Evolutionary conservation across 305 asterid genomes (phyloP).

Genomic region (Andrographis paniculata): DNA sequence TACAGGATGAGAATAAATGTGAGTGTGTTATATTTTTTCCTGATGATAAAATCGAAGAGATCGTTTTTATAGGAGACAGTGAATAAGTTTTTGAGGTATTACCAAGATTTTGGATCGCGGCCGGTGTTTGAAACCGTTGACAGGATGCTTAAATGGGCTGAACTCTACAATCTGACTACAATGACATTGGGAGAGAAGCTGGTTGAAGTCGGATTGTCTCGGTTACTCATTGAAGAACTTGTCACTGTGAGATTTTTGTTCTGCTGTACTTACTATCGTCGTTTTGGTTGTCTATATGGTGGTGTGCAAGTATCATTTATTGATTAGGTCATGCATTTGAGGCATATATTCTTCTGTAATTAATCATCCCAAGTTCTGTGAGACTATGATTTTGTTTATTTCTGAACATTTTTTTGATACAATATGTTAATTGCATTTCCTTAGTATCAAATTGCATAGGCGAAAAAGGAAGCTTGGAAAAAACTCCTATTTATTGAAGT

Average conservation of each 20-base stretch:
- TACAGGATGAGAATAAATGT: too few relatives aligned
- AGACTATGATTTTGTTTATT: too few relatives aligned
- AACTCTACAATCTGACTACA: slow-evolving; percentile 60
- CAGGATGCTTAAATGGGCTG: slow-evolving; percentile 93
- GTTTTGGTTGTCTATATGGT: too few relatives aligned
- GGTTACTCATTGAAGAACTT: slow-evolving; percentile 68
- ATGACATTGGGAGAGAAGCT: slow-evolving; percentile 52
- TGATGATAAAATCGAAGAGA: slow-evolving; percentile 16
- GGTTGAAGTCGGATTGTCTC: slow-evolving; percentile 45
- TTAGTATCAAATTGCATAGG: too few relatives aligned
- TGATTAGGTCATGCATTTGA: too few relatives aligned
- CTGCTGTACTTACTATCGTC: slow-evolving; percentile 4
- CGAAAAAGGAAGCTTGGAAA: too few relatives aligned
- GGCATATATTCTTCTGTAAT: too few relatives aligned
- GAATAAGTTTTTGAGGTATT: slow-evolving; percentile 56
- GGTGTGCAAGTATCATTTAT: too few relatives aligned
- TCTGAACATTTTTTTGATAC: too few relatives aligned
- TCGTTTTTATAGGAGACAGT: slow-evolving; percentile 41
- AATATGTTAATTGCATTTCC: too few relatives aligned
- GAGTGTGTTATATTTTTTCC: slow-evolving; percentile 1
- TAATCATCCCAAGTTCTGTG: too few relatives aligned
- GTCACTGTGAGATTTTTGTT: slow-evolving; percentile 57
- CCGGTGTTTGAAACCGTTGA: slow-evolving; percentile 77
- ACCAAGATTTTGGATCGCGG: slow-evolving; percentile 54
- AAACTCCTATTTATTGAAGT: too few relatives aligned